Percentiles rank a stretch among this genome's conserved stretches.
These are phyloP conservation scores for Phytophthora pseudosyringae DNA, from an alignment of 352 stramenopile species.

Conservation along the genomic window DNA sequence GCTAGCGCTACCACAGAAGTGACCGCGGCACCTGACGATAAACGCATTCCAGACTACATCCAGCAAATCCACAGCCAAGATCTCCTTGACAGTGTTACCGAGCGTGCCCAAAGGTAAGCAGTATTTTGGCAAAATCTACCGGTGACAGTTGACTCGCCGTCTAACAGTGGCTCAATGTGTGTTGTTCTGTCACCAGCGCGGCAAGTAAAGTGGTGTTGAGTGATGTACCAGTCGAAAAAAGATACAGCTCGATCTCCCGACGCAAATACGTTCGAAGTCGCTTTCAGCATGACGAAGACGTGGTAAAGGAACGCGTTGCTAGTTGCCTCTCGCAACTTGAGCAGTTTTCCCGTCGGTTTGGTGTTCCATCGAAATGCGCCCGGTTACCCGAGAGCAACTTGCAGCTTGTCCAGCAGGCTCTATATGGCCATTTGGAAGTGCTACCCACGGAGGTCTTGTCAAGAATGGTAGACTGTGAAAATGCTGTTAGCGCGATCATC, in stretches of 20 bases:
- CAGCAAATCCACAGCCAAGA: conserved; percentile 38
- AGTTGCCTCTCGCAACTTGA: conserved; percentile 53
- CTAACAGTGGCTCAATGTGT: conserved; percentile 6
- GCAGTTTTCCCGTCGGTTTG: conserved; percentile 50
- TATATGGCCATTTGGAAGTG: conserved; percentile 68
- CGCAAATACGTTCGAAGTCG: conserved; percentile 56
- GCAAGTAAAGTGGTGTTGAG: conserved; percentile 18
- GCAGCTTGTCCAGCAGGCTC: conserved; percentile 55
- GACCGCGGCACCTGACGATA: background rate
- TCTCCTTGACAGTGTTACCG: conserved; percentile 29
- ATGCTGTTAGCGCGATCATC: conserved; percentile 52
- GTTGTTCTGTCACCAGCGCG: conserved; percentile 19
- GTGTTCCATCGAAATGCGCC: conserved; percentile 44
- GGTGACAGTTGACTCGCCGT: background rate
- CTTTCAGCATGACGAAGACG: conserved; percentile 54
- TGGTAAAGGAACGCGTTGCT: conserved; percentile 46
- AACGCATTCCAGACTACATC: conserved; percentile 32
- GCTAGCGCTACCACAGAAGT: conserved; percentile 1
- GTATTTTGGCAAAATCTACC: background rate
- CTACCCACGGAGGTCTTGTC: conserved; percentile 58
- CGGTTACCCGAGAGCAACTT: conserved; percentile 57
- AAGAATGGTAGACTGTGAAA: conserved; percentile 65
- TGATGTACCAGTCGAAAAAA: conserved; percentile 6
- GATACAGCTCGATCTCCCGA: conserved; percentile 47
- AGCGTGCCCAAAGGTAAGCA: conserved; percentile 47